Evolutionary conservation across 2,329 filamentous ascomycete genomes (phyloP).

Genomic region (Parastagonospora nodorum): DNA sequence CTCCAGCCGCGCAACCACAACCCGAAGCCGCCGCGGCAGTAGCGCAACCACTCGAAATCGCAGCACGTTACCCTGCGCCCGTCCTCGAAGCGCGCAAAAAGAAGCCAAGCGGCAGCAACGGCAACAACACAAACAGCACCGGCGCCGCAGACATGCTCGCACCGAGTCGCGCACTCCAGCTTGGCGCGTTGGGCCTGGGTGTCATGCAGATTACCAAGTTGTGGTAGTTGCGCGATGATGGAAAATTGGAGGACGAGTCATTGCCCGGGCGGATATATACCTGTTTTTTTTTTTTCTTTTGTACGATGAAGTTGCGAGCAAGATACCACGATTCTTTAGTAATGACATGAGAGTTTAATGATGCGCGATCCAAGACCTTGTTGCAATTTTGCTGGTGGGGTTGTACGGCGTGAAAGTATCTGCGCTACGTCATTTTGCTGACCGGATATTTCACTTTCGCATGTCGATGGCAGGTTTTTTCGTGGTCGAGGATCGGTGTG

Average conservation of each 20-base stretch:
- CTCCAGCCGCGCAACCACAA: slow-evolving; percentile 24
- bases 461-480: no score
- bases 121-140: slow-evolving; percentile 13
- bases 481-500: no score
- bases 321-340: no score
- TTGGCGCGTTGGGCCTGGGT: slow-evolving; percentile 33
- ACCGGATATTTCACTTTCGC: no score
- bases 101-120: slow-evolving; percentile 13
- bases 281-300: no score
- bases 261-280: no score
- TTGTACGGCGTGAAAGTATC: no score
- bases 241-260: slow-evolving; percentile 45
- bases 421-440: no score
- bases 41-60: slow-evolving; percentile 9
- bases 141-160: slow-evolving; percentile 23
- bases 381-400: no score
- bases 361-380: no score
- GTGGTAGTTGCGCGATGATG: slow-evolving; percentile 21
- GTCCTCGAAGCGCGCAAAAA: slow-evolving; percentile 26
- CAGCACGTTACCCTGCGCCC: slow-evolving; percentile 14
- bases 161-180: slow-evolving; percentile 28
- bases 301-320: no score
- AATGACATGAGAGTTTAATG: no score
- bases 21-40: slow-evolving; percentile 5
- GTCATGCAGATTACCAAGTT: slow-evolving; percentile 26